phyloP scores from a whole-genome alignment of 2,329 filamentous ascomycete genomes.

The Tothia fuscella region DNA sequence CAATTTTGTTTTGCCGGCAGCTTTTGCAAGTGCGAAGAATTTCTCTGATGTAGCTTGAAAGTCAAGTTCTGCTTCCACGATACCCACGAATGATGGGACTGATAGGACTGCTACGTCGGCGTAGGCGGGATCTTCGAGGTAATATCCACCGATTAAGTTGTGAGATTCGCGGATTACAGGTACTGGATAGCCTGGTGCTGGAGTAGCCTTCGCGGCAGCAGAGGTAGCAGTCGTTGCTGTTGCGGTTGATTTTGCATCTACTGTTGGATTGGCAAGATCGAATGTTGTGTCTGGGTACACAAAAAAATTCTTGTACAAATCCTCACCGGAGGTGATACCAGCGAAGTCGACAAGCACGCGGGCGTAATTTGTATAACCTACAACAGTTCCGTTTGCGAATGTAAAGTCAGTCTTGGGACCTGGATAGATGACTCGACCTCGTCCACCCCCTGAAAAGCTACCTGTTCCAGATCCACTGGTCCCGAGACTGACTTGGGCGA shows the following conservation, averaged over 20 bases:
- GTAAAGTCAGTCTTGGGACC: slow-evolving; percentile 30
- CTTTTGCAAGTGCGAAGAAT: slow-evolving; percentile 31
- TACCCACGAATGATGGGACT: slow-evolving; percentile 30
- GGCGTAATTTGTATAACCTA: slow-evolving; percentile 32
- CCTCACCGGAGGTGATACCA: slow-evolving; percentile 30
- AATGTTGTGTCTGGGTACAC: slow-evolving; percentile 6
- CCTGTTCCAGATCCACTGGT: slow-evolving; percentile 28
- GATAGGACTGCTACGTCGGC: slow-evolving; percentile 35
- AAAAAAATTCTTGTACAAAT: slow-evolving; percentile 28
- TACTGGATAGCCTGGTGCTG: slow-evolving; percentile 31
- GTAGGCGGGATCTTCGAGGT: slow-evolving; percentile 31
- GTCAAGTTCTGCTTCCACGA: slow-evolving; percentile 18
- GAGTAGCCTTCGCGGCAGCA: slow-evolving; percentile 6
- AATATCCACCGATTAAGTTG: slow-evolving; percentile 37
- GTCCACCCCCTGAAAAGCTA: slow-evolving; percentile 33
- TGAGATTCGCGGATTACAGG: slow-evolving; percentile 27
- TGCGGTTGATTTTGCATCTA: slow-evolving; percentile 12
- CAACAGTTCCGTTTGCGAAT: slow-evolving; percentile 33
- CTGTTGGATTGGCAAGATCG: neutral
- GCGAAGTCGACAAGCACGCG: slow-evolving; percentile 29
- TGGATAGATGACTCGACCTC: slow-evolving; percentile 32
- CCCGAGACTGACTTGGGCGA: slow-evolving; percentile 32
- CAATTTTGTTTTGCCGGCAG: slow-evolving; percentile 45
- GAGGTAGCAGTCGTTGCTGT: slow-evolving; percentile 7
- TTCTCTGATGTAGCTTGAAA: slow-evolving; percentile 32